These are phyloP conservation scores for Byssochlamys sp. DNA, from an alignment of 2,329 filamentous ascomycete genomes.

Conservation along the genomic window DNA sequence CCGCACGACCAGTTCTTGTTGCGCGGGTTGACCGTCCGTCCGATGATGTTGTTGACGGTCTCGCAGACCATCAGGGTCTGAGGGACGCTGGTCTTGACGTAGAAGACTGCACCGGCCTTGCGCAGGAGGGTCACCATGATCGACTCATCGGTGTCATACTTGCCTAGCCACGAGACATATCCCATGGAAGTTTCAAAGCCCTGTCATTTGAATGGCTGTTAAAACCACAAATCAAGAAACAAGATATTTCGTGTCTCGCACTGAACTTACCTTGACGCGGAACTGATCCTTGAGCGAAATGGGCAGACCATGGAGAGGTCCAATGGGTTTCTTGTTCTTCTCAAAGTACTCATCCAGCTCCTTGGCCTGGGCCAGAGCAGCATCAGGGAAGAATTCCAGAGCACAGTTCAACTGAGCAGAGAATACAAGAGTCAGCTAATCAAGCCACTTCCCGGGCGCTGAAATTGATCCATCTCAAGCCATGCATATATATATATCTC, in stretches of 20 bases:
- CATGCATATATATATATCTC: neutral
- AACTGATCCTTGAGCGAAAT: constrained; percentile 61
- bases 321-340: constrained; percentile 40
- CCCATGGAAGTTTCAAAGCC: constrained; percentile 22
- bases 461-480: neutral
- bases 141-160: constrained; percentile 8
- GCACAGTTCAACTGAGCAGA: constrained; percentile 10
- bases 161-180: constrained; percentile 12
- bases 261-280: constrained; percentile 11
- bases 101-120: constrained; percentile 45
- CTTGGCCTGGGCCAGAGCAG: constrained; percentile 41
- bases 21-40: constrained; percentile 52
- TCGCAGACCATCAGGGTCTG: constrained; percentile 63
- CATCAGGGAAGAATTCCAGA: constrained; percentile 39
- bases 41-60: constrained; percentile 56
- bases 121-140: constrained; percentile 29
- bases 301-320: constrained; percentile 54
- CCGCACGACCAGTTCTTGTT: constrained; percentile 57
- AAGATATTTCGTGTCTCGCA: neutral
- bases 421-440: neutral
- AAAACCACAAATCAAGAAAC: neutral
- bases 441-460: neutral
- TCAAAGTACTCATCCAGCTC: constrained; percentile 42
- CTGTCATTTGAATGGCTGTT: constrained; percentile 19
- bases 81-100: constrained; percentile 50